Evolutionary conservation across 306 rosid species (phyloP), one percentile per base, ranked within the genome.

Genomic region (Castanospermum australe): DNA sequence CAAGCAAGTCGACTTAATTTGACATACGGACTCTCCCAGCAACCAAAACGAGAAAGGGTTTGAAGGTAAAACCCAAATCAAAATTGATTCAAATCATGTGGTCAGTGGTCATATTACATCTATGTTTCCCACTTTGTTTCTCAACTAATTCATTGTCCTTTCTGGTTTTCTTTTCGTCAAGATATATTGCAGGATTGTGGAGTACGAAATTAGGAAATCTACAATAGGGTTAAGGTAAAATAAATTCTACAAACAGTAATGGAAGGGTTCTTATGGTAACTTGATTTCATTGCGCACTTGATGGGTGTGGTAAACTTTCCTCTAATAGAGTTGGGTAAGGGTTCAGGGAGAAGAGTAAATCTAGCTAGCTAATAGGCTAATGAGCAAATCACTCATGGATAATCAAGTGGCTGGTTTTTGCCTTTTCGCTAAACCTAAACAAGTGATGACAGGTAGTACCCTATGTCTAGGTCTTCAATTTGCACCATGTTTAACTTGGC

Each of bases 291-390:
- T 25, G 8, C 45, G 8, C 45, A 71, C 73, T 51, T 52, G 52
- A 62, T 62, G 73, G 36, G 75, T 64, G 52, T 64, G 74, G 51
- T 71, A 38, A 71, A 71, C 67, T 62, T 63, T 62, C 47, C 48
- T 64, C 11, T 20, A 20, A 50, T 24, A 32, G 55, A 50, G 30
- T 52, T 73, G 13, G 73, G 62, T 63, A 72, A 48, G 65, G 33
- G 67, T 79, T 71, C 47, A 38, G 36, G 51, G 22, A 71, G 18
- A 28, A 48, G 14, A 13, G 15, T 18, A 24, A 15, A 69, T 61
- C 18, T 24, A 10, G n/a, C 3, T 8, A 33, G n/a, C 60, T 39
- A 24, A 6, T 15, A 15, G 24, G 65, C n/a, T 38, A 18, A 39
- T 39, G 8, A 9, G 44, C 44, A 2, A 39, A 20, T 35, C 64